Conservation (phyloP, 208 protist genomes). For the Phytomonas sp. region DNA sequence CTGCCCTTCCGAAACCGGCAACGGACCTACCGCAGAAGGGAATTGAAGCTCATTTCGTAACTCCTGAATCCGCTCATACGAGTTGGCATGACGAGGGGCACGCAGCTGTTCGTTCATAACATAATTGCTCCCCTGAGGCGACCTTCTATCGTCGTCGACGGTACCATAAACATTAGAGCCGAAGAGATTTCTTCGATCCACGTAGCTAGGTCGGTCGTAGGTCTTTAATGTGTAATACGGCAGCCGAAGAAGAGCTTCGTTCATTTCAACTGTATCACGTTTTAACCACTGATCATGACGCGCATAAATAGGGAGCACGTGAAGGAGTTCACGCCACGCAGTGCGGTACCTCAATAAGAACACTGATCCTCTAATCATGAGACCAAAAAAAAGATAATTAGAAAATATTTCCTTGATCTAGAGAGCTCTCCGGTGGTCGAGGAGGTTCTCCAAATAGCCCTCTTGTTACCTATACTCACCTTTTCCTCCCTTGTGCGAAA, state of each 20-base stretch:
- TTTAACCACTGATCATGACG: constrained; percentile 79
- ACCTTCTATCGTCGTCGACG: constrained; percentile 11
- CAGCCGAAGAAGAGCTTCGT: constrained; percentile 60
- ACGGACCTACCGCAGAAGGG: constrained; percentile 8
- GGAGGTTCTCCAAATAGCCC: background rate
- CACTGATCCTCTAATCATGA: constrained; percentile 31
- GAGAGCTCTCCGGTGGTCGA: background rate
- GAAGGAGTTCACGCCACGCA: constrained; percentile 81
- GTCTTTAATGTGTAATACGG: constrained; percentile 84
- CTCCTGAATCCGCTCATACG: constrained; percentile 39
- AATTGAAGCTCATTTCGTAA: constrained; percentile 61
- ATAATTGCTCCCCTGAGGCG: constrained; percentile 21
- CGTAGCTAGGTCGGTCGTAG: constrained; percentile 18
- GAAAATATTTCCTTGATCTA: background rate
- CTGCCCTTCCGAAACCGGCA: background rate
- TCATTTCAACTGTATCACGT: constrained; percentile 76
- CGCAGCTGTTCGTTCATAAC: constrained; percentile 27
- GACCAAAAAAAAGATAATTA: constrained; percentile 7
- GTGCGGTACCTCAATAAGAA: constrained; percentile 48
- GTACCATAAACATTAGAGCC: constrained; percentile 1
- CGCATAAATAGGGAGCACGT: constrained; percentile 53
- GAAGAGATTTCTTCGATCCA: constrained; percentile 10
- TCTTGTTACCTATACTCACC: background rate
- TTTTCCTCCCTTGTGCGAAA: background rate
- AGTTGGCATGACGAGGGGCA: constrained; percentile 26